Evolutionary conservation across 176 grass and related monocot species (phyloP), one percentile per base, ranked within the genome.

Genomic region (Carex kokanica): DNA sequence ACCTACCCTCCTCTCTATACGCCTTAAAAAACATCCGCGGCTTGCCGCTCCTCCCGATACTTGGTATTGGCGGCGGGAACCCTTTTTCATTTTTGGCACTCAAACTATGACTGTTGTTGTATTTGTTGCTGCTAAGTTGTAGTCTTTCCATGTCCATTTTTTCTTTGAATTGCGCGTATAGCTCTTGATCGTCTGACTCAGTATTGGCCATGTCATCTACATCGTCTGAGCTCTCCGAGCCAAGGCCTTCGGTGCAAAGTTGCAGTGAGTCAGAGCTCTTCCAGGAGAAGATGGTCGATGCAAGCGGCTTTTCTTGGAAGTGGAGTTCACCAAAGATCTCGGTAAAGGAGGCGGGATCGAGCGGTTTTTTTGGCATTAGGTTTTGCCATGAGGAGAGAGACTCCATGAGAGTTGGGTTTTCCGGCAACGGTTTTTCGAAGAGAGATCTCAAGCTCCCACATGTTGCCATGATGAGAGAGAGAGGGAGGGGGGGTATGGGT

Each of bases 311-410:
- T 80, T 97, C 94, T 2, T 89, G 84, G 81, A 97, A 97, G 87
- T 97, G 94, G 65, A 97, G 91, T 80, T 97, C 94, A 21, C 97
- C 97, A 84, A 99, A 93, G 81, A 99, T 89, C 93, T 99, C 97
- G 9, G 97, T 96, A 86, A 99, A 85, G 81, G 91, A 88, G 1
- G 86, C 20, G 49, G 85, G 56, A 27, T 99, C 93, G 13, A 92
- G 61, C 40, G 83, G 91, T 57, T 81, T 96, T 15, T 71, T 93
- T 40, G 63, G 74, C 53, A 86, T 75, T 52, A 87, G 83, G 29
- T 88, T 93, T 78, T 88, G 87, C 80, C 93, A 92, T 63, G 91
- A 84, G 23, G 91, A 90, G 53, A 99, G 88, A 20, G 97, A 92
- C 64, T 96, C 97, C 86, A 99, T 86, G 66, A 99, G 91, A 25